phyloP scores from a whole-genome alignment of 805 yeast genomes.

The Hanseniaspora thailandica region DNA sequence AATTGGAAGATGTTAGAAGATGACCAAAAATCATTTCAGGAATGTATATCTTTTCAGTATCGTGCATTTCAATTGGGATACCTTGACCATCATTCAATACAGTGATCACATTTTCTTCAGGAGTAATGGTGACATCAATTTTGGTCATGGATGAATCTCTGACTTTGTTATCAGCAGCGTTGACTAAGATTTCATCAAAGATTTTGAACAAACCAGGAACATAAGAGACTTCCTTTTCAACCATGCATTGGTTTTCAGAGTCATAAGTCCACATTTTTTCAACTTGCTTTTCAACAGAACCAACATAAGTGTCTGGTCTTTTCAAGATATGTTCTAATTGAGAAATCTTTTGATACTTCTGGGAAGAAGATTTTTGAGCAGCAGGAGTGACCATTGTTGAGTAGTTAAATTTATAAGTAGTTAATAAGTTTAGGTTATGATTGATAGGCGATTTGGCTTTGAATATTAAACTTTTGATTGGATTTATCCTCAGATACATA shows the following conservation, averaged over 20 bases:
- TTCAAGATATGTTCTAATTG: conserved; percentile 92
- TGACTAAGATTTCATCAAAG: conserved; percentile 91
- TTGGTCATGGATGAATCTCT: conserved; percentile 84
- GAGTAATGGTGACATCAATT: conserved; percentile 69
- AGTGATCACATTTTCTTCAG: conserved; percentile 60
- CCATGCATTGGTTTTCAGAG: conserved; percentile 50
- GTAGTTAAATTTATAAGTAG: neutral
- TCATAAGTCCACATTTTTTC: conserved; percentile 80
- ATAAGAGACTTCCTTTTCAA: conserved; percentile 49
- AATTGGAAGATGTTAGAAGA: conserved; percentile 85
- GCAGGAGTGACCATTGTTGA: neutral
- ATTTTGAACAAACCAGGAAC: conserved; percentile 96
- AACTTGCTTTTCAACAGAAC: conserved; percentile 76
- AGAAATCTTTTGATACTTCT: conserved; percentile 83
- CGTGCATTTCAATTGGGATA: conserved; percentile 88
- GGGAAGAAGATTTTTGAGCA: conserved; percentile 36
- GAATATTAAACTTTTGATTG: neutral
- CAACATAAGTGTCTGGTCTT: conserved; percentile 96
- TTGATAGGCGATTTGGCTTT: neutral
- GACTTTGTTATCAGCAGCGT: conserved; percentile 97
- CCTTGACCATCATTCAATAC: conserved; percentile 91
- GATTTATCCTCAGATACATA: neutral
- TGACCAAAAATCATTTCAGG: conserved; percentile 96
- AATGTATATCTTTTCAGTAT: conserved; percentile 80
- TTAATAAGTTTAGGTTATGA: too few relatives aligned